Percentiles rank a stretch among this genome's conserved stretches.
These are phyloP conservation scores for Drechslera avenae DNA, from an alignment of 2,329 filamentous ascomycete genomes.

Conservation along the genomic window DNA sequence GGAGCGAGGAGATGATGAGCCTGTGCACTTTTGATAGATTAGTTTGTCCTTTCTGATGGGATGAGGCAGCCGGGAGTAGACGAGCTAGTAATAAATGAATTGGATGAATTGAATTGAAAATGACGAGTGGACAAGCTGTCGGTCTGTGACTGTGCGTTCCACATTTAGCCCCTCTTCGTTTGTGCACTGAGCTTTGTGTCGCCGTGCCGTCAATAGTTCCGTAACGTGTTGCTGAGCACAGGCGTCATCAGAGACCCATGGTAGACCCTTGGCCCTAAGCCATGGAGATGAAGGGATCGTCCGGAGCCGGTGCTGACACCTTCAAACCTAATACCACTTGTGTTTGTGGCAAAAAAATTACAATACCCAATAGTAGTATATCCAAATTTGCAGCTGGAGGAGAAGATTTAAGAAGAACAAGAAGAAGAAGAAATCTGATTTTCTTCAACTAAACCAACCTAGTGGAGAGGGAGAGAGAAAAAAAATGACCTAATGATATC, in stretches of 20 bases:
- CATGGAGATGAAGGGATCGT: slow-evolving; percentile 5
- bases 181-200: slow-evolving; percentile 26
- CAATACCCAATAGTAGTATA: background rate
- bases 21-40: slow-evolving; percentile 20
- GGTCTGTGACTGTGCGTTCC: slow-evolving; percentile 25
- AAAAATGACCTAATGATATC: background rate
- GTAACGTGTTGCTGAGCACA: slow-evolving; percentile 32
- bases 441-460: no score
- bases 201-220: slow-evolving; percentile 33
- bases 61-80: slow-evolving; percentile 20
- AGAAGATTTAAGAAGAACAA: no score
- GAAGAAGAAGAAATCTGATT: no score
- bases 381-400: no score
- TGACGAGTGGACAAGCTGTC: slow-evolving; percentile 23
- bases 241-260: slow-evolving; percentile 31
- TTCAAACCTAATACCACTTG: background rate
- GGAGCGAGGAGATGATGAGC: background rate
- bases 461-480: no score
- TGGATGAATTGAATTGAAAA: slow-evolving; percentile 14
- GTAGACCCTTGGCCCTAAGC: slow-evolving; percentile 13
- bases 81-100: slow-evolving; percentile 29
- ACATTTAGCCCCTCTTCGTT: slow-evolving; percentile 21
- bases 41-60: slow-evolving; percentile 17
- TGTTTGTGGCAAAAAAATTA: background rate
- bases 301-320: background rate